Conservation (phyloP, 805 yeast species). For the Teunomyces barrocoloradensis region DNA sequence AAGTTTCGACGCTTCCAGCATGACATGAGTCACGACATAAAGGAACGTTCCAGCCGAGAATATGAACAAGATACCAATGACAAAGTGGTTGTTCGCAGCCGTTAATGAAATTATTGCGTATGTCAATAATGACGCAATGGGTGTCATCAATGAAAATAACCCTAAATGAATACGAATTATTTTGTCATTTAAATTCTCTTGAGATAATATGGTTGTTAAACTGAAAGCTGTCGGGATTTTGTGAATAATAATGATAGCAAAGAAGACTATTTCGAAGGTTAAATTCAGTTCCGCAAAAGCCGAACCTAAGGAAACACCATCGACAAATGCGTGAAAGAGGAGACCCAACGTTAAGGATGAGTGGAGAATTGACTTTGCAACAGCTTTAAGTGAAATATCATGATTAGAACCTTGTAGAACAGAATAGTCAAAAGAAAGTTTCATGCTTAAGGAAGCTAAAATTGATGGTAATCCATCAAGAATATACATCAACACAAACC, state of each 20-base stretch:
- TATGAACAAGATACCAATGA: slow-evolving; percentile 54
- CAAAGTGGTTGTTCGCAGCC: slow-evolving; percentile 29
- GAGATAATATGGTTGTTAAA: slow-evolving; percentile 51
- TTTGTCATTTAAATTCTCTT: slow-evolving; percentile 29
- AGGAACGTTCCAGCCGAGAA: slow-evolving; percentile 73
- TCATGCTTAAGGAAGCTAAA: slow-evolving; percentile 7
- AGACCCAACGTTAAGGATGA: slow-evolving; percentile 60
- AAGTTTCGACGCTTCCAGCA: slow-evolving; percentile 32
- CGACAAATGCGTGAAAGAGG: slow-evolving; percentile 64
- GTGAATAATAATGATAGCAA: slow-evolving; percentile 63
- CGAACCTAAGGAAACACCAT: slow-evolving; percentile 72
- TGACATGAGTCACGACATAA: slow-evolving; percentile 66
- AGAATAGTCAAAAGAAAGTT: slow-evolving; percentile 8
- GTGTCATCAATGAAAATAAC: slow-evolving; percentile 59
- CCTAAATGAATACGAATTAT: slow-evolving; percentile 46
- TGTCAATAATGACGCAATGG: slow-evolving; percentile 55
- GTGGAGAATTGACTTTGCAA: slow-evolving; percentile 26
- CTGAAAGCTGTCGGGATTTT: slow-evolving; percentile 77
- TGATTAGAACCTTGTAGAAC: not conserved
- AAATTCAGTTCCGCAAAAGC: slow-evolving; percentile 41
- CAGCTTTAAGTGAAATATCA: not conserved
- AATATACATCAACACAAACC: slow-evolving; percentile 53
- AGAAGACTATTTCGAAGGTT: slow-evolving; percentile 44
- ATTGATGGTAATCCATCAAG: slow-evolving; percentile 38
- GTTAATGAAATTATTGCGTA: slow-evolving; percentile 37